A percentile compares a stretch with the other conserved stretches of the same genome.
These are phyloP conservation scores for Alternaria incomplexa DNA, from an alignment of 2,329 filamentous ascomycete species.

Conservation along the genomic window DNA sequence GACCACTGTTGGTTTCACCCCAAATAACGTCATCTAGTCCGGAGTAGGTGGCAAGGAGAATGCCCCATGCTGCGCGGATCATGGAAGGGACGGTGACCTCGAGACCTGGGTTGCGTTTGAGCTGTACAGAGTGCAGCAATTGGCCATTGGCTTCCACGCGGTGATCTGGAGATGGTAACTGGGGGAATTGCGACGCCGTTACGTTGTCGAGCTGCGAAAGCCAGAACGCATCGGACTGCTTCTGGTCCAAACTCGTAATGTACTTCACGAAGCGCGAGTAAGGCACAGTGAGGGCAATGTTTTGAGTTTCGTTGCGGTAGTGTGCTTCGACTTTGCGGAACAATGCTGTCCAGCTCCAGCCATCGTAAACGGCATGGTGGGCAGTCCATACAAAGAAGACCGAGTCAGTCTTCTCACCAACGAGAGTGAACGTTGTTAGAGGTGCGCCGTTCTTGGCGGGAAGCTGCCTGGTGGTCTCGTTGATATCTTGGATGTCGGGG, in stretches of 20 bases:
- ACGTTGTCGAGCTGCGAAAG: constrained; percentile 33
- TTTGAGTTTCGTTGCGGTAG: constrained; percentile 18
- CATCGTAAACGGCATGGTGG: constrained; percentile 48
- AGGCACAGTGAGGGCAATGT: constrained; percentile 24
- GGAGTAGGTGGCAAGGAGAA: constrained; percentile 55
- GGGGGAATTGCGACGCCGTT: constrained; percentile 39
- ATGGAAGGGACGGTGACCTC: constrained; percentile 46
- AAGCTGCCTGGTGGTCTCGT: constrained; percentile 32
- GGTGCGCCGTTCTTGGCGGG: constrained; percentile 35
- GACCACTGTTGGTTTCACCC: constrained; percentile 50
- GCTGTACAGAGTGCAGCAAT: constrained; percentile 23
- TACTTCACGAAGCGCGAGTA: constrained; percentile 44
- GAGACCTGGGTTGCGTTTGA: constrained; percentile 25
- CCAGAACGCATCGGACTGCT: constrained; percentile 39
- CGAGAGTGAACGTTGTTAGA: constrained; percentile 22
- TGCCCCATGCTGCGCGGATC: constrained; percentile 54
- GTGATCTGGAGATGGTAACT: constrained; percentile 39
- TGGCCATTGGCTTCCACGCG: constrained; percentile 40
- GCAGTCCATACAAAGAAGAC: constrained; percentile 44
- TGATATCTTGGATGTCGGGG: constrained; percentile 29
- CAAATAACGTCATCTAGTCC: constrained; percentile 56
- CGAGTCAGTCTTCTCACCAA: constrained; percentile 14
- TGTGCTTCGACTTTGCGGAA: constrained; percentile 35
- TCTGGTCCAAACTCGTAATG: constrained; percentile 31
- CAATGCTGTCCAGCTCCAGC: constrained; percentile 38